Evolutionary conservation across 2,329 filamentous ascomycete genomes (phyloP), one percentile per base, ranked within the genome.

Genomic region (Trichophaea hybrida): DNA sequence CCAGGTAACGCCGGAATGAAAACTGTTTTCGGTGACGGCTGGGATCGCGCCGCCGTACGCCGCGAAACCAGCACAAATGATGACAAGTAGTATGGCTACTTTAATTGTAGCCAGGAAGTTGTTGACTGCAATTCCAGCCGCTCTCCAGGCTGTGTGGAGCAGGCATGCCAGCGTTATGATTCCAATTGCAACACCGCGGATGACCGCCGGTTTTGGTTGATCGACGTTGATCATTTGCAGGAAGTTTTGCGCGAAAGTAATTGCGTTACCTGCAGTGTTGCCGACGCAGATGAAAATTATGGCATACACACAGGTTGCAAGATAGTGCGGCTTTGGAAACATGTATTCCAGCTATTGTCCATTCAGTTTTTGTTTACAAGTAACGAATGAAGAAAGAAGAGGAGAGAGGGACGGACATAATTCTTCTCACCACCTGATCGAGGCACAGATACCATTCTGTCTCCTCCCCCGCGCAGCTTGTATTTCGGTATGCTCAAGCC

Each of bases 21-120:
- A 50, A 52, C 61, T 65, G 59, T 37, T 52, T 53, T 32, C 33
- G 55, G 54, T 24, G 52, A 53, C 31, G 46, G 60, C 10, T 3
- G 62, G 56, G 32, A 66, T 65, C 12, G 58, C 60, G 10, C 69
- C 66, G 1, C 53, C 66, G 33, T 64, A 66, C n/a, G 65, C 66
- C 33, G 65, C 66, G 54, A 74, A 69, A 7, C 72, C 74, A 17
- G 72, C 67, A 6, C 68, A 59, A 40, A 75, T 70, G 52, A 80
- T 76, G 7, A 74, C 68, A 1, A 78, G 58, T 1, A 80, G 71
- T 1, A 79, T 73, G 50, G 70, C 65, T 2, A 78, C 68, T 63
- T 80, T 80, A 60, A 77, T 64, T 2, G 74, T 68, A 2, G 77
- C 77, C 35, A 80, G 70, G n/a, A 73, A 31, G 61, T 80, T 80